Conservation (phyloP, 2,329 filamentous ascomycete genomes). For the Aureobasidium sp. region DNA sequence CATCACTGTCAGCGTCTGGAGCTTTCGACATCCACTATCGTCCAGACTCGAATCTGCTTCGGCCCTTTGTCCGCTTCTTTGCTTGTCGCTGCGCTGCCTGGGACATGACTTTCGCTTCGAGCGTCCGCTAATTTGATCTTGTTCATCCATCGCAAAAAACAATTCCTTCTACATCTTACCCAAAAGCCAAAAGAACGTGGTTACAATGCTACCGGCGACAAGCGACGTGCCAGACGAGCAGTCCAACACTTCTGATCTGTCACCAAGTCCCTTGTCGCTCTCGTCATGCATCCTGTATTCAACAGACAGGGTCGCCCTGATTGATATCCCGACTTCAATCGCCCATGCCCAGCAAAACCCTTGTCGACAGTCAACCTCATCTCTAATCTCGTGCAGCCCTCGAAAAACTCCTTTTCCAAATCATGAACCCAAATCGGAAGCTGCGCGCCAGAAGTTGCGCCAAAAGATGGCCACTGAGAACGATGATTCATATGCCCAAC, state of each 20-base stretch:
- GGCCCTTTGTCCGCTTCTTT: not conserved
- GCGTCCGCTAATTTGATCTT: not conserved
- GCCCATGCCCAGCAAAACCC: slow-evolving; percentile 53
- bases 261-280: not conserved
- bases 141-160: not conserved
- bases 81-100: not conserved
- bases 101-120: not conserved
- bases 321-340: slow-evolving; percentile 64
- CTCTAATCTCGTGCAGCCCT: slow-evolving; percentile 39
- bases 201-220: not conserved
- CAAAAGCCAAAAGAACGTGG: not conserved
- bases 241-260: slow-evolving; percentile 2
- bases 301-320: slow-evolving; percentile 41
- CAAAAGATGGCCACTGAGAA: slow-evolving; percentile 23
- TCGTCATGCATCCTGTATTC: slow-evolving; percentile 42
- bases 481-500: slow-evolving; percentile 27
- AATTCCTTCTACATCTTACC: not conserved
- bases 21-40: not conserved
- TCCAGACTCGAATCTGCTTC: not conserved
- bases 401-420: slow-evolving; percentile 41
- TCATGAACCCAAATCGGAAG: slow-evolving; percentile 46
- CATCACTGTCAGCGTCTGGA: not conserved
- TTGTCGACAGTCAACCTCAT: slow-evolving; percentile 30
- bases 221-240: not conserved
- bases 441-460: slow-evolving; percentile 35